A percentile compares a stretch with the other conserved stretches of the same genome.
Evolutionary conservation across 441 rosid genomes (phyloP).

Genomic region (Gossypium aridum): DNA sequence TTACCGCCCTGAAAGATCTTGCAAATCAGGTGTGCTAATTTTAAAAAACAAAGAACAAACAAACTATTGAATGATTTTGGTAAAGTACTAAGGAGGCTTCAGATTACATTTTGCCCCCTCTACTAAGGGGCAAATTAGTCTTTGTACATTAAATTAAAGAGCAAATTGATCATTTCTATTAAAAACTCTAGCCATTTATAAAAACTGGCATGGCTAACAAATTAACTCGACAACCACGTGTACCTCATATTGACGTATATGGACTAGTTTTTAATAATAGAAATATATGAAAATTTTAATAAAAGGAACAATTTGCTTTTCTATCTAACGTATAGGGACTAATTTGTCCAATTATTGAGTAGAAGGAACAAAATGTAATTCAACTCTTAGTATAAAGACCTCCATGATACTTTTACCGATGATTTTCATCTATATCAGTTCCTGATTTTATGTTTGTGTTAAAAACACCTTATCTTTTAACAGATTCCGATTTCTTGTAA

Average conservation of each 20-base stretch:
- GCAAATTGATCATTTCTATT: neutral
- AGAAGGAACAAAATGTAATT: neutral
- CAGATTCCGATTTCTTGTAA: neutral
- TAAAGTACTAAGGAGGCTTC: neutral
- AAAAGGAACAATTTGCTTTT: neutral
- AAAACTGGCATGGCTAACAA: neutral
- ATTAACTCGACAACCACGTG: neutral
- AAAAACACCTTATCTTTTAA: conserved; percentile 3
- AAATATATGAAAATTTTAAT: neutral
- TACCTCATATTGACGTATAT: neutral
- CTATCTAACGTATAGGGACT: neutral
- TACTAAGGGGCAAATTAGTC: neutral
- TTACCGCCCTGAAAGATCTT: conserved; percentile 55
- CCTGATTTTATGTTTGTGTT: conserved; percentile 12
- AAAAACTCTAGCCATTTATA: neutral
- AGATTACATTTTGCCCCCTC: neutral
- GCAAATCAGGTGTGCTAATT: conserved; percentile 44
- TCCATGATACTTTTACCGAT: neutral
- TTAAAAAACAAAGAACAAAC: neutral
- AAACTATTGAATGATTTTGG: neutral
- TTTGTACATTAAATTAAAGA: neutral
- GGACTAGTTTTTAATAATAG: neutral
- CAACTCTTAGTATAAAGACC: neutral
- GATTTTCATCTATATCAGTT: conserved; percentile 15
- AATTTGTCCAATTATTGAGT: neutral